These are phyloP conservation scores for Taphrina pruni DNA, from an alignment of 1,139 yeast genomes.

Conservation along the genomic window DNA sequence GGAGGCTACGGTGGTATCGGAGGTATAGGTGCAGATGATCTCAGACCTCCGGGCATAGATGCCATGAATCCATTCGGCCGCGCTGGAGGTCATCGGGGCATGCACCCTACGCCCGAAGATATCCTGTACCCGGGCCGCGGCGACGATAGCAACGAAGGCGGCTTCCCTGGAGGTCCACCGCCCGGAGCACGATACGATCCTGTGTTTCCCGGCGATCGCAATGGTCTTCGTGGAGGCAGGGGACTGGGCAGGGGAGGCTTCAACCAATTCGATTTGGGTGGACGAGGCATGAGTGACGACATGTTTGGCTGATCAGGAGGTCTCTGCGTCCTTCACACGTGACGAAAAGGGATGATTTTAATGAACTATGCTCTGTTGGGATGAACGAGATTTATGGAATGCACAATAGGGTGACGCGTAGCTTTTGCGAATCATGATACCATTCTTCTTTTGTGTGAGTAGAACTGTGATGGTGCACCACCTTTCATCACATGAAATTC, in stretches of 20 bases:
- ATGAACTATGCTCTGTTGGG: too few species aligned
- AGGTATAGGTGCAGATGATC: conserved; percentile 47
- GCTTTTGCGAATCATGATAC: background rate
- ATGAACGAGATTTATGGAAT: background rate
- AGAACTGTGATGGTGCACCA: background rate
- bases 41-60: conserved; percentile 47
- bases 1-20: conserved; percentile 29
- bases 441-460: background rate
- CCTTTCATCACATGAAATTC: background rate
- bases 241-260: conserved; percentile 31
- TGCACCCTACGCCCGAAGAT: conserved; percentile 47
- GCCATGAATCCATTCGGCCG: conserved; percentile 44
- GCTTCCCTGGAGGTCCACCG: conserved; percentile 31
- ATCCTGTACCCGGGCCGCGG: conserved; percentile 45
- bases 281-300: conserved; percentile 4
- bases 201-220: conserved; percentile 41
- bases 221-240: conserved; percentile 31
- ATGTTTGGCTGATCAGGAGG: conserved; percentile 1
- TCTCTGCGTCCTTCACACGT: background rate
- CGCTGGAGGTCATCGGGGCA: conserved; percentile 44
- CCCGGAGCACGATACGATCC: conserved; percentile 44
- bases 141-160: conserved; percentile 35
- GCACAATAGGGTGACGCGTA: background rate
- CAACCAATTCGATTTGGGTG: conserved; percentile 3
- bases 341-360: too few species aligned